Conservation (phyloP, 352 stramenopile genomes). For the Phytophthora constricta region DNA sequence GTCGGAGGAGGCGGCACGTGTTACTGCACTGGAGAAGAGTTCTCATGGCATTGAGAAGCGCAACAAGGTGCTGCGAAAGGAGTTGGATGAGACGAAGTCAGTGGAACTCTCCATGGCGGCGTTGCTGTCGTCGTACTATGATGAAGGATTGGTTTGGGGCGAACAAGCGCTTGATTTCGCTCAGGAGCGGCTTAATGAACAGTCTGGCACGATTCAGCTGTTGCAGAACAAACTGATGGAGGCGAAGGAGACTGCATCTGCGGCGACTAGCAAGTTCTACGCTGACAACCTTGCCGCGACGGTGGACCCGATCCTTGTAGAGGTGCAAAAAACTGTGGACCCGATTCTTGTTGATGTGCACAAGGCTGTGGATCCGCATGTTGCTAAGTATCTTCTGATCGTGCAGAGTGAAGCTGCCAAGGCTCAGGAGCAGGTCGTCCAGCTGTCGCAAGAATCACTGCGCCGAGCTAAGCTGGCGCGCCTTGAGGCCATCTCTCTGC, state of each 20-base stretch:
- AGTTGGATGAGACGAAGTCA: slow-evolving; percentile 54
- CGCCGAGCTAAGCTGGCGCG: slow-evolving; percentile 53
- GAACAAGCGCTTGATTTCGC: slow-evolving; percentile 41
- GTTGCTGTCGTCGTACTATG: slow-evolving; percentile 82
- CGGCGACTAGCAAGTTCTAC: slow-evolving; percentile 69
- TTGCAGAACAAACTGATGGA: slow-evolving; percentile 55
- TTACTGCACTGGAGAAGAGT: slow-evolving; percentile 32
- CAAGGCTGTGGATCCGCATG: slow-evolving; percentile 53
- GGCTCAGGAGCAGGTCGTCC: slow-evolving; percentile 40
- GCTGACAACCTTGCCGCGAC: slow-evolving; percentile 68
- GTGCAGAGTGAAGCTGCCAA: slow-evolving; percentile 54
- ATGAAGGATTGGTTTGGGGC: slow-evolving; percentile 71
- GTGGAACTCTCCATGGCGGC: slow-evolving; percentile 69
- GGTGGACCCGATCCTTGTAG: slow-evolving; percentile 65
- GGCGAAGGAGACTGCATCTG: slow-evolving; percentile 53
- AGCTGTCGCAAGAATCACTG: slow-evolving; percentile 54
- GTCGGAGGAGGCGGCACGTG: slow-evolving; percentile 35
- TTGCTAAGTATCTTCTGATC: slow-evolving; percentile 62
- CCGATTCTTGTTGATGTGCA: slow-evolving; percentile 65
- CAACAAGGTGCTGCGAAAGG: slow-evolving; percentile 62
- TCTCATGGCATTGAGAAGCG: slow-evolving; percentile 52
- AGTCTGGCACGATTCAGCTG: slow-evolving; percentile 51
- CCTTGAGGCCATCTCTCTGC: slow-evolving; percentile 54
- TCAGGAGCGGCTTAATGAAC: slow-evolving; percentile 54
- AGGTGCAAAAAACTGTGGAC: slow-evolving; percentile 62